Evolutionary conservation across 1,139 yeast genomes (phyloP).

Genomic region (Yamadazyma diddensiae): DNA sequence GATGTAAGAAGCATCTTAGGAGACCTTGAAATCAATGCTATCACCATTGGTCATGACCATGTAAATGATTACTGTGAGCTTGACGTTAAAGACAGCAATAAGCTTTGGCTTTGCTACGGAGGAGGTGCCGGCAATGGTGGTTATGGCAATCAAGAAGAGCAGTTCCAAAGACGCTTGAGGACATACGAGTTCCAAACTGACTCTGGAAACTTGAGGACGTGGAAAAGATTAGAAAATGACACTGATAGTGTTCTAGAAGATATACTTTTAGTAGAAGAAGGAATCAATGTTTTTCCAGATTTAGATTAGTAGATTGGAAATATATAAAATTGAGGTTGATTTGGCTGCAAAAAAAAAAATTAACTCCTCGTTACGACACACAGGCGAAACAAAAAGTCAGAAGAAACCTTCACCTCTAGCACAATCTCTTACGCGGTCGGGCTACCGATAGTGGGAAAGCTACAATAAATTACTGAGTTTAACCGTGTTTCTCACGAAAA

Average conservation of each 20-base stretch:
- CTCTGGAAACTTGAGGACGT: constrained; percentile 50
- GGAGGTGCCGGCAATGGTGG: constrained; percentile 93
- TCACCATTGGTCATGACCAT: constrained; percentile 1
- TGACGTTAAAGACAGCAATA: constrained; percentile 21
- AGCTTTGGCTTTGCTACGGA: constrained; percentile 83
- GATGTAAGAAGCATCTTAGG: background rate
- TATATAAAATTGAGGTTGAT: too few species aligned
- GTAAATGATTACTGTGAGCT: constrained; percentile 2
- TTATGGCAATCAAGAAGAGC: constrained; percentile 68
- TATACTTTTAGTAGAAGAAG: background rate
- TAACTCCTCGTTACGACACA: too few species aligned
- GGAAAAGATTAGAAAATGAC: constrained; percentile 63
- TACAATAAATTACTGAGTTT: too few species aligned
- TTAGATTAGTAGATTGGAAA: background rate
- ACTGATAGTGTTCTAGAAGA: background rate
- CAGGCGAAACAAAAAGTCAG: too few species aligned
- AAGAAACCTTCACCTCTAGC: too few species aligned
- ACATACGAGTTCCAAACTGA: constrained; percentile 60
- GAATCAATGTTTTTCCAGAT: background rate
- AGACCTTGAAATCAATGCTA: constrained; percentile 1
- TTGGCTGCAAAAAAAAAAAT: too few species aligned
- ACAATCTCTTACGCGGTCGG: too few species aligned
- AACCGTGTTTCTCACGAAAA: too few species aligned
- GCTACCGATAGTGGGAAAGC: too few species aligned
- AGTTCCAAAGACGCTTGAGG: constrained; percentile 73